These are phyloP conservation scores for Trametes cubensis DNA, from an alignment of 768 basidiomycete genomes.

Conservation along the genomic window DNA sequence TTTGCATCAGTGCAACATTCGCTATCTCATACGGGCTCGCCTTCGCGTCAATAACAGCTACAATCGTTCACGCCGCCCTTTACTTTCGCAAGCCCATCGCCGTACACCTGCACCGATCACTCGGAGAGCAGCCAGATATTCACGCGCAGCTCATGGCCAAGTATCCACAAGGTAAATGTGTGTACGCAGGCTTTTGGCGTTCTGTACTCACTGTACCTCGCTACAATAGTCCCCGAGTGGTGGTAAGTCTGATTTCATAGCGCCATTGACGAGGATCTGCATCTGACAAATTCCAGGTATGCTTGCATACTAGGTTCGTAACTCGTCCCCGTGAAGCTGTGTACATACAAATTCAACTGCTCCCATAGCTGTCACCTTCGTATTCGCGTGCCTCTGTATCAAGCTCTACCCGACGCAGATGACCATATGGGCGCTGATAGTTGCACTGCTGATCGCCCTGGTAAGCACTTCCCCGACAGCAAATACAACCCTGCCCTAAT, in stretches of 20 bases:
- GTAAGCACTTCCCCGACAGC: slow-evolving; percentile 1
- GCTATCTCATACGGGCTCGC: slow-evolving; percentile 45
- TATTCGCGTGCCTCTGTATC: slow-evolving; percentile 61
- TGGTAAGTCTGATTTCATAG: slow-evolving; percentile 33
- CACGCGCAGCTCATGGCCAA: slow-evolving; percentile 49
- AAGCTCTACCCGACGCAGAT: slow-evolving; percentile 65
- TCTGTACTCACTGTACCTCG: neutral
- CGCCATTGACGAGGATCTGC: neutral
- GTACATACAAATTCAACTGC: neutral
- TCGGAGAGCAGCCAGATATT: slow-evolving; percentile 51
- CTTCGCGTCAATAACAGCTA: slow-evolving; percentile 51
- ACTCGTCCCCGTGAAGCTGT: neutral
- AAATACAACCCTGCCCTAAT: neutral
- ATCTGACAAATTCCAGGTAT: slow-evolving; percentile 32
- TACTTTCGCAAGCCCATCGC: slow-evolving; percentile 47
- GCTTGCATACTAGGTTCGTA: slow-evolving; percentile 40
- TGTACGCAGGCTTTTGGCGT: no score
- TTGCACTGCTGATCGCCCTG: slow-evolving; percentile 48
- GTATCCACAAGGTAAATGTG: slow-evolving; percentile 25
- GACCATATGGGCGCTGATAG: slow-evolving; percentile 67
- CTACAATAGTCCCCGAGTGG: slow-evolving; percentile 47
- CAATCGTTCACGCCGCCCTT: slow-evolving; percentile 46
- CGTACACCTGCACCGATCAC: slow-evolving; percentile 43
- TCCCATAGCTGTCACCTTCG: slow-evolving; percentile 50
- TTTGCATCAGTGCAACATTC: slow-evolving; percentile 34